Evolutionary conservation across 176 grass and related monocot genomes (phyloP), one percentile per base, ranked within the genome.

Genomic region (Lolium perenne): DNA sequence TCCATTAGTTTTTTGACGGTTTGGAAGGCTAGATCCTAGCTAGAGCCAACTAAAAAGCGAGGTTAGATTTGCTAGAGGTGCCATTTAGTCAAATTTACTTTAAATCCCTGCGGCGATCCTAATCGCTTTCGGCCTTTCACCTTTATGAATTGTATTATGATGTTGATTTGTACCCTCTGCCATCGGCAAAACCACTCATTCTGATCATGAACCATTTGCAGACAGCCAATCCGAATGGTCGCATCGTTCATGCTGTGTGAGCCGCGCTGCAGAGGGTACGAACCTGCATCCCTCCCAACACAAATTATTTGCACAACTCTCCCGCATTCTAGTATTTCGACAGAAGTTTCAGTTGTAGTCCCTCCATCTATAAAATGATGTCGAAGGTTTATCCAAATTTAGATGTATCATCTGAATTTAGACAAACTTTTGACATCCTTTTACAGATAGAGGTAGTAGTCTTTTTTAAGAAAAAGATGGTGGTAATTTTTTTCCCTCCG

Each of bases 11-110:
- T 6, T 65, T 64, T 64, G 62, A 65, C 25, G 16, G 12, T 65
- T 32, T 16, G 62, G 12, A 65, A 35, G 26, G 26, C 26, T 66
- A 62, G 3, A 61, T 8, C n/a, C 1, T 35, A 35, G 32, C 58
- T 61, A 65, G 63, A 66, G 29, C 50, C 80, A 82, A 12, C 66
- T 18, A 47, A 71, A 71, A 57, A 71, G 80, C 12, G 16, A 43
- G 26, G 47, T 40, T 54, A 55, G 29, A 71, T 35, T 45, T 23
- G 40, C 29, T 71, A 57, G 80, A n/a, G 29, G 51, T 82, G 76
- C 22, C 32, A 55, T 43, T 12, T 23, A 10, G 47, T 56, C 65
- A 71, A 71, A 16, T 40, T 54, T 69, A 9, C 35, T 29, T 65
- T 65, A 32, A 65, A 53, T 53, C 38, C 62, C 45, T 7, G 17